These are phyloP conservation scores for Blastobotrys proliferans DNA, from an alignment of 1,139 yeast genomes.

Conservation along the genomic window DNA sequence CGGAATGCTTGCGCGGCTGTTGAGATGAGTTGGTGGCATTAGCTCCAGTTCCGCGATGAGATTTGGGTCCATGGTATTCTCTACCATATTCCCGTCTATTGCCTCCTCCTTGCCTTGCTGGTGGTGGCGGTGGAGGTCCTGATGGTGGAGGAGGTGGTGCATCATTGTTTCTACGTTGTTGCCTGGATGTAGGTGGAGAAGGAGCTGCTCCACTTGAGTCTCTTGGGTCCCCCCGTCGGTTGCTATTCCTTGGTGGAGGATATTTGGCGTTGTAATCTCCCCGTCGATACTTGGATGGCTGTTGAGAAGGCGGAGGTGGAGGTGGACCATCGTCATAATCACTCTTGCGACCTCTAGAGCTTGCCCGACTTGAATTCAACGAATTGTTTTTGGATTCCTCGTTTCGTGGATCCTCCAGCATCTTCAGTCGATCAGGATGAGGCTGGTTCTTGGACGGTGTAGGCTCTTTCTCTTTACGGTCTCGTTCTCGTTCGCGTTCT, in stretches of 20 bases:
- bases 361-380: not conserved
- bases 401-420: not conserved
- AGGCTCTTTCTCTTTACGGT: not conserved
- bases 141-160: constrained; percentile 1
- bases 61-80: not conserved
- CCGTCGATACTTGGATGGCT: too few species aligned
- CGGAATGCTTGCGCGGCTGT: constrained; percentile 1
- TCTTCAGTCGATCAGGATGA: constrained; percentile 9
- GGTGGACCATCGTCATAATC: constrained; percentile 8
- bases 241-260: too few species aligned
- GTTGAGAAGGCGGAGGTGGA: constrained; percentile 4
- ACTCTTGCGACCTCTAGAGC: constrained; percentile 4
- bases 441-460: not conserved
- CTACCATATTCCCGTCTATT: constrained; percentile 5
- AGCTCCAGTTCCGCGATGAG: not conserved
- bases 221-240: too few species aligned
- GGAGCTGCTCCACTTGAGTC: too few species aligned
- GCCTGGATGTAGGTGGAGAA: too few species aligned
- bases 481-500: constrained; percentile 16
- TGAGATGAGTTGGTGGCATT: constrained; percentile 1
- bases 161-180: too few species aligned
- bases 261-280: too few species aligned
- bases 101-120: not conserved
- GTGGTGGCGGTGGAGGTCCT: not conserved
- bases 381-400: not conserved